Conservation (phyloP, 768 basidiomycete species). For the Hemileccinum rubropunctum region DNA sequence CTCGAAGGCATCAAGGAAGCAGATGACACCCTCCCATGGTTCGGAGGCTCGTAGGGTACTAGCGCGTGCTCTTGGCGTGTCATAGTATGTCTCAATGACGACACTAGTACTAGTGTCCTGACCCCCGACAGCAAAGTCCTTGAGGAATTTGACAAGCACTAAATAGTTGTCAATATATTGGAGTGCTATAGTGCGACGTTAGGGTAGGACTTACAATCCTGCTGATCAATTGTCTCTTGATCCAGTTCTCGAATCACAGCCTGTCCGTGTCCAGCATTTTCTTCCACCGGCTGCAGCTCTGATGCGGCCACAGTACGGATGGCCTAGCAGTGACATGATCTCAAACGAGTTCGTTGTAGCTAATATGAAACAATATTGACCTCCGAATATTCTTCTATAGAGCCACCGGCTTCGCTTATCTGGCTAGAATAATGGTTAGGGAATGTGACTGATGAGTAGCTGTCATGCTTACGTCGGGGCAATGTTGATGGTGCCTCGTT, state of each 20-base stretch:
- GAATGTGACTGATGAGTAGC: neutral
- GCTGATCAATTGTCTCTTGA: no score
- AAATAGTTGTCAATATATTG: neutral
- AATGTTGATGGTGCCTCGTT: neutral
- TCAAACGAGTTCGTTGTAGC: neutral
- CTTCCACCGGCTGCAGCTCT: no score
- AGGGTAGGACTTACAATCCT: no score
- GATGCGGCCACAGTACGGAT: neutral
- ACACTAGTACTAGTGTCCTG: no score
- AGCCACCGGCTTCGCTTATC: neutral
- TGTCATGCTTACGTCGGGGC: neutral
- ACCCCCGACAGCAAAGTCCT: neutral
- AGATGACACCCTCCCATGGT: neutral
- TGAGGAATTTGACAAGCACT: slow-evolving; percentile 1
- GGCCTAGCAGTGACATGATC: neutral
- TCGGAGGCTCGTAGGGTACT: neutral
- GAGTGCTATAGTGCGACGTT: neutral
- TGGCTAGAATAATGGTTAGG: neutral
- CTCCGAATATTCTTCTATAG: neutral
- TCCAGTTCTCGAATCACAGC: neutral
- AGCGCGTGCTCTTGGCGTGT: no score
- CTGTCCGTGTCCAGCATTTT: neutral
- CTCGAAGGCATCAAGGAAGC: neutral
- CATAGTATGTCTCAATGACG: neutral
- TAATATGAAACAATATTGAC: neutral